A percentile compares a stretch with the other conserved stretches of the same genome.
These are phyloP conservation scores for Sordariomycetes sp. DNA, from an alignment of 2,329 filamentous ascomycete genomes.

Conservation along the genomic window DNA sequence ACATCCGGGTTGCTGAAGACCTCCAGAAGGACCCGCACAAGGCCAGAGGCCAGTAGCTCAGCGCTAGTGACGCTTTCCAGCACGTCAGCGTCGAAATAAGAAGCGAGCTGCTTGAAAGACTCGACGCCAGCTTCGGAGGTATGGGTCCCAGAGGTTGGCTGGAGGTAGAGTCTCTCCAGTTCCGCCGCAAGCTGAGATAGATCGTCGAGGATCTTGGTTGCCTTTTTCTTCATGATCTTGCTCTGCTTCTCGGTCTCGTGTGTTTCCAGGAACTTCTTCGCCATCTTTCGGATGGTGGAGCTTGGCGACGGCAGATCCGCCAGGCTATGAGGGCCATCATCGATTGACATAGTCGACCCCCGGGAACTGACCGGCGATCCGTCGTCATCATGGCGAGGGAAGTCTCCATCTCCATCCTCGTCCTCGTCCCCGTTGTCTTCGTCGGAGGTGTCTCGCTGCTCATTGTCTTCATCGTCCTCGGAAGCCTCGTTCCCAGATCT, in stretches of 20 bases:
- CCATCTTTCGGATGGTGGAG: constrained; percentile 63
- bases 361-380: constrained; percentile 57
- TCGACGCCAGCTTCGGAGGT: constrained; percentile 42
- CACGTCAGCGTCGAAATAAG: constrained; percentile 81
- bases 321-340: constrained; percentile 26
- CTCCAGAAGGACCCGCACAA: constrained; percentile 74
- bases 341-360: constrained; percentile 54
- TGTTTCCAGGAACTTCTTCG: constrained; percentile 71
- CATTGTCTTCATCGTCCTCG: constrained; percentile 20
- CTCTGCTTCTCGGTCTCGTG: constrained; percentile 70
- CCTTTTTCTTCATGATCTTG: constrained; percentile 67
- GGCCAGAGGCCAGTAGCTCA: constrained; percentile 80
- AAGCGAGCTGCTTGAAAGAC: constrained; percentile 66
- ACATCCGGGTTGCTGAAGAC: constrained; percentile 68
- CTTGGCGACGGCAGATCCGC: constrained; percentile 40
- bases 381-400: constrained; percentile 32
- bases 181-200: constrained; percentile 62
- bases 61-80: constrained; percentile 92
- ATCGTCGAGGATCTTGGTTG: constrained; percentile 61
- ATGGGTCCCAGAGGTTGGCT: constrained; percentile 28
- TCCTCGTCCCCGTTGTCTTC: constrained; percentile 32
- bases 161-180: constrained; percentile 60
- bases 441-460: constrained; percentile 26
- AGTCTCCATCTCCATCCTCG: constrained; percentile 33
- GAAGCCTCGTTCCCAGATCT: constrained; percentile 13